Evolutionary conservation across 305 asterid genomes (phyloP).

Genomic region (Andrographis paniculata): DNA sequence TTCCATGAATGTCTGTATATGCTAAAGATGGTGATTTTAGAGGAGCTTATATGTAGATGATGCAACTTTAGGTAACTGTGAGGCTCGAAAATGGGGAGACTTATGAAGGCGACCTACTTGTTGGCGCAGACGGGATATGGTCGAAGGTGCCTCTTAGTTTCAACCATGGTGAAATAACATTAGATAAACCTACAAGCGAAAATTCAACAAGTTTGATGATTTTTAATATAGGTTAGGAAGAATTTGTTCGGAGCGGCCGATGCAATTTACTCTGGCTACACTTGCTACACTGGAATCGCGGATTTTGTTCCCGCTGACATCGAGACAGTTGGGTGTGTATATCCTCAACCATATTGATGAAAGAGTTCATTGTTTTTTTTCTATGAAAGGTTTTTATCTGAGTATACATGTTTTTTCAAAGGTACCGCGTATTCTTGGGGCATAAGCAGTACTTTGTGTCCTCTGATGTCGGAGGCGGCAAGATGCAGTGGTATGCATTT

Average conservation of each 20-base stretch:
- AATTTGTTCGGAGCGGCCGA: conserved; percentile 67
- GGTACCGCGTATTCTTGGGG: conserved; percentile 94
- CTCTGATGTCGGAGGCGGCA: conserved; percentile 95
- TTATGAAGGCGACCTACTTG: conserved; percentile 75
- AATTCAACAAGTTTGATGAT: conserved; percentile 2
- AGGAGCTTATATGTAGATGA: no score
- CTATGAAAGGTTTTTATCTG: conserved; percentile 10
- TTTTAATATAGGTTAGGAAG: conserved; percentile 49
- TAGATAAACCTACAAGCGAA: background rate
- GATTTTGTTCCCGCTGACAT: conserved; percentile 91
- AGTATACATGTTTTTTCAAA: conserved; percentile 21
- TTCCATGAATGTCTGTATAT: no score
- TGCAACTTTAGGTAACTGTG: conserved; percentile 72
- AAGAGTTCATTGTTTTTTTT: conserved; percentile 2
- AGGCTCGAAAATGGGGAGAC: conserved; percentile 59
- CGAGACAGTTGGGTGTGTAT: conserved; percentile 81
- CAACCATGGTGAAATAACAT: background rate
- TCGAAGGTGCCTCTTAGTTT: conserved; percentile 51
- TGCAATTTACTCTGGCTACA: conserved; percentile 75
- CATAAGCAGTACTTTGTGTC: conserved; percentile 96
- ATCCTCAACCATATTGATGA: background rate
- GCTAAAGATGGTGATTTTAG: no score
- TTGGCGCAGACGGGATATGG: conserved; percentile 92
- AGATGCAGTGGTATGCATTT: conserved; percentile 99
- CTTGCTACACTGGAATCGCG: conserved; percentile 95